Evolutionary conservation across 2,329 filamentous ascomycete species (phyloP).

Genomic region (Aspergillus chevalieri): DNA sequence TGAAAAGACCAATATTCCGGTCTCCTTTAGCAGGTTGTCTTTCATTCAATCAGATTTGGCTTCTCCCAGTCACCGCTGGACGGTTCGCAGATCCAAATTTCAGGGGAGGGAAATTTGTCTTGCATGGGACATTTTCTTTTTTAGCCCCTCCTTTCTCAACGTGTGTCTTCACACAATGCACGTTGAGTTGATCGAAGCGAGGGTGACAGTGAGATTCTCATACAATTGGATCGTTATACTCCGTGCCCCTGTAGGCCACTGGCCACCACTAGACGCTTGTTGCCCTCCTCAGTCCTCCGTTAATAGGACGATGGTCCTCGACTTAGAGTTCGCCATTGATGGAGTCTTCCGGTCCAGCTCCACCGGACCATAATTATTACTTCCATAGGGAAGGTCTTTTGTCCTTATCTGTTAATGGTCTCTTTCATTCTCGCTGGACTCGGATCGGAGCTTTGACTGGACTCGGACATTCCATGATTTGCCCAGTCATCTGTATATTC

Average conservation of each 20-base stretch:
- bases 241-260: too few relatives aligned
- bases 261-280: too few relatives aligned
- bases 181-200: too few relatives aligned
- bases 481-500: too few relatives aligned
- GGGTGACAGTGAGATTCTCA: too few relatives aligned
- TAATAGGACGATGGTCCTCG: background rate
- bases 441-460: background rate
- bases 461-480: too few relatives aligned
- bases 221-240: too few relatives aligned
- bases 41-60: background rate
- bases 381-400: background rate
- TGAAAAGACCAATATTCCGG: background rate
- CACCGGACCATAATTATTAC: background rate
- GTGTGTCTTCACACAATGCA: background rate
- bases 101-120: slow-evolving; percentile 2
- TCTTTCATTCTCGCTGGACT: background rate
- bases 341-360: background rate
- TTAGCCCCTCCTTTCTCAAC: background rate
- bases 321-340: background rate
- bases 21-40: background rate
- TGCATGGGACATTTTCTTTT: background rate
- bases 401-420: background rate
- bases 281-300: too few relatives aligned
- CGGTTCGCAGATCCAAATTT: slow-evolving; percentile 24
- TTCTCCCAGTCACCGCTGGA: slow-evolving; percentile 10